A percentile compares a stretch with the other conserved stretches of the same genome.
Evolutionary conservation across 192 early-diverging fungal species (phyloP).

Genomic region (Backusella mclennaniae): DNA sequence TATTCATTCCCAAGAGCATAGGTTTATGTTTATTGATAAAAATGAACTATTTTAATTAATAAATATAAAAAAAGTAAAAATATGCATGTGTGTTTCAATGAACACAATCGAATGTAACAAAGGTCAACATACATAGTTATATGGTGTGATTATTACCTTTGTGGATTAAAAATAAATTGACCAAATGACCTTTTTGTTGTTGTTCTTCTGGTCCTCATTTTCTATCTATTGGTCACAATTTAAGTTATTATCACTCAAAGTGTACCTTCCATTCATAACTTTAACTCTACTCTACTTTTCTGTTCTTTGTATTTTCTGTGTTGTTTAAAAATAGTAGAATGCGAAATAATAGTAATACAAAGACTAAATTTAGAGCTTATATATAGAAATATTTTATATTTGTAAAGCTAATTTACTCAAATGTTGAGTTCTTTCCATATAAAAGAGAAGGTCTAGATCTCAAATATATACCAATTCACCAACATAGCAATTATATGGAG

Average conservation of each 20-base stretch:
- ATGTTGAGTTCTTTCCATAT: background rate
- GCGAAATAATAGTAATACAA: background rate
- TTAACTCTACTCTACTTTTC: background rate
- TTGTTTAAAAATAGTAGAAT: background rate
- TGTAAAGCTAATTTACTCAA: no score
- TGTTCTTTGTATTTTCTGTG: background rate
- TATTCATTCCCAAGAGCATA: background rate
- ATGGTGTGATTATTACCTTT: background rate
- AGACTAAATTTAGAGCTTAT: background rate
- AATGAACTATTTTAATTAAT: background rate
- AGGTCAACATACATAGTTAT: background rate
- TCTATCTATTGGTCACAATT: background rate
- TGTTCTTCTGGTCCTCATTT: background rate
- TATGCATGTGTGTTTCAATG: background rate
- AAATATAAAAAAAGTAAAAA: background rate
- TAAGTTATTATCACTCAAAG: background rate
- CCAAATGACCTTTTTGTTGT: background rate
- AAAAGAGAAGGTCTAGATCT: background rate
- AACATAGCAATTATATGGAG: background rate
- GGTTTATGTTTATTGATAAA: background rate
- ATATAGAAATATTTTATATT: no score
- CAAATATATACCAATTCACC: background rate
- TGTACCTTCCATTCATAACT: background rate
- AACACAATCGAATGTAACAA: background rate
- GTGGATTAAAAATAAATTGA: background rate